Evolutionary conservation across 257 asterid genomes (phyloP).

Genomic region (Nicotiana benthamiana): DNA sequence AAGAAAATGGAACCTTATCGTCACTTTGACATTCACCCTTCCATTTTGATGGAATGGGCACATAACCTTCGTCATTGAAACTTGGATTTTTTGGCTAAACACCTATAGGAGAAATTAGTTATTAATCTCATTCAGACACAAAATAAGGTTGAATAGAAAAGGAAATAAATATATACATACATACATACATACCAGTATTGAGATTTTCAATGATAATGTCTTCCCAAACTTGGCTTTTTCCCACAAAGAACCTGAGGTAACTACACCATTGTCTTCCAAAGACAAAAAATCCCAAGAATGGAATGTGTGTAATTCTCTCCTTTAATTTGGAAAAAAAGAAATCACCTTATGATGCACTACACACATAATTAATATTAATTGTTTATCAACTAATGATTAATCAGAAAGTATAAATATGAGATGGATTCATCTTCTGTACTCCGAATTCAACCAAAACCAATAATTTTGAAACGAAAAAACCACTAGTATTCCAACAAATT

Average conservation of each 20-base stretch:
- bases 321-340: slow-evolving; percentile 37
- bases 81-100: slow-evolving; percentile 81
- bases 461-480: too few species aligned
- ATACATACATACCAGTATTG: slow-evolving; percentile 41
- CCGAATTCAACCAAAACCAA: too few species aligned
- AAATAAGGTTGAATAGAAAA: neutral
- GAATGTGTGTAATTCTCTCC: slow-evolving; percentile 52
- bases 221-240: slow-evolving; percentile 51
- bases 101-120: slow-evolving; percentile 21
- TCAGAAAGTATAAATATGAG: neutral
- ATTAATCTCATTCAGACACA: neutral
- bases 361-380: neutral
- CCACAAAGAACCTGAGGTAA: slow-evolving; percentile 43
- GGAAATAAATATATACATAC: neutral
- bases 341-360: slow-evolving; percentile 57
- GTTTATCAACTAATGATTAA: neutral
- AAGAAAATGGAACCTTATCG: slow-evolving; percentile 10
- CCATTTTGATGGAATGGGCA: slow-evolving; percentile 73
- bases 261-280: slow-evolving; percentile 31
- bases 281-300: slow-evolving; percentile 65
- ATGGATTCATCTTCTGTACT: too few species aligned
- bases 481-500: too few species aligned
- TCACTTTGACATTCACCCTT: slow-evolving; percentile 48
- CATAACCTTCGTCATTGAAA: slow-evolving; percentile 50
- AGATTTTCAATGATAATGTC: slow-evolving; percentile 55